These are phyloP conservation scores for Sporothrix pallida DNA, from an alignment of 2,329 filamentous ascomycete species.

Conservation along the genomic window DNA sequence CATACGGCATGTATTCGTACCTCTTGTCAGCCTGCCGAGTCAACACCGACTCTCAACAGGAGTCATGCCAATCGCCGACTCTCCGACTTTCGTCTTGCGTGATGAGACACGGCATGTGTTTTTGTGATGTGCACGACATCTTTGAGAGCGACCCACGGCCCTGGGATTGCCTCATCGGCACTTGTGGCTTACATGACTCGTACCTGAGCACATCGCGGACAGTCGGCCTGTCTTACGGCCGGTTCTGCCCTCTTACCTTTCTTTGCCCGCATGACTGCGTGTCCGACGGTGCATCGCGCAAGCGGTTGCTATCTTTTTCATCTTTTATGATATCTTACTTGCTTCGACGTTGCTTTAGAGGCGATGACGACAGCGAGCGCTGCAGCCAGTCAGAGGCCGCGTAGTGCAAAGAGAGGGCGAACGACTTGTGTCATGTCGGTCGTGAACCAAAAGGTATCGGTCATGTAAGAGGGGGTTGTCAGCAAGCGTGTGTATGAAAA, in stretches of 20 bases:
- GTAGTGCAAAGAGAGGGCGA: not conserved
- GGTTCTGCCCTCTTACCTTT: not conserved
- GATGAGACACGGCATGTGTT: constrained; percentile 4
- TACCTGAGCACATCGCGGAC: not conserved
- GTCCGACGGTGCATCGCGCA: not conserved
- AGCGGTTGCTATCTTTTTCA: not conserved
- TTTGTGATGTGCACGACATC: too few relatives aligned
- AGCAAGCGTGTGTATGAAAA: not conserved
- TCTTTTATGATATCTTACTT: not conserved
- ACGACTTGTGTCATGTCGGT: constrained; percentile 23
- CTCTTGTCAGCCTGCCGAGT: not conserved
- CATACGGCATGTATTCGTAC: not conserved
- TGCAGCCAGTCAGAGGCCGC: not conserved
- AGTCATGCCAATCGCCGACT: not conserved
- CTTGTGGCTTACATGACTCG: not conserved
- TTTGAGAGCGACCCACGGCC: not conserved
- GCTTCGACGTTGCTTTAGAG: constrained; percentile 8
- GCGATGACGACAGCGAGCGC: not conserved
- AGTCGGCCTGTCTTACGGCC: not conserved
- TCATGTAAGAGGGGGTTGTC: constrained; percentile 1
- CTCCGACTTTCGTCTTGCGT: not conserved
- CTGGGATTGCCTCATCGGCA: not conserved
- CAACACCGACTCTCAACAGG: too few relatives aligned
- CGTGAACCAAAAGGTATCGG: not conserved
- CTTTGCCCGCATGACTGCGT: too few relatives aligned